Evolutionary conservation across 345 rosid species (phyloP), one percentile per base, ranked within the genome.

Genomic region (Moricandia moricandioides): DNA sequence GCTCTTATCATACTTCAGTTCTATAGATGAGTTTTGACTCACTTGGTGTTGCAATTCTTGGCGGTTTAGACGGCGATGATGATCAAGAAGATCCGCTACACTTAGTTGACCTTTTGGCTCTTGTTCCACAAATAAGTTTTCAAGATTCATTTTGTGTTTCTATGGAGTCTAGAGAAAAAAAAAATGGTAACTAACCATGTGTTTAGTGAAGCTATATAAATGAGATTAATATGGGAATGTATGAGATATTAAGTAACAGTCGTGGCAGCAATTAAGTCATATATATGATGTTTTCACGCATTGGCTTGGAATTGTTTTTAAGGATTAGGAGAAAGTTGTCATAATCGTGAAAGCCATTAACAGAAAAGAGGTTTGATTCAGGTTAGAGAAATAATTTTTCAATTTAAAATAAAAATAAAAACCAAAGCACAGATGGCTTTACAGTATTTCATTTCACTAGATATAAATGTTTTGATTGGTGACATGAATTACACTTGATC

Each of bases 91-190:
- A 54, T 73, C 7, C 3, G 73, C 81, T 9, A 72, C 70, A 40
- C 65, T 68, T 29, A 52, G 73, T 52, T 72, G 79, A 31, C 80
- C 85, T 64, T 81, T 84, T 14, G 60, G 78, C 72, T 67, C 80
- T 49, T 87, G 86, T 78, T 78, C 76, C 85, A 67, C 87, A 65
- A 87, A 86, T 58, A 86, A 83, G 82, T 92, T 95, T 79, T 90
- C 95, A 60, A 92, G 85, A 73, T 86, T 92, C 96, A 89, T 92
- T 31, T 83, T 69, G 14, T 6, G 52, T 54, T 0, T 72, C 52
- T 61, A 34, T 52, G 18, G 33, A 64, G 12, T 8, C 8, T 5
- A 21, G 29, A 39, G 7, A 49, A 17, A n/a, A 39, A 58, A 45
- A 21, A 26, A 45, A 13, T 14, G 7, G 2, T 18, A 64, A 11